A percentile compares a stretch with the other conserved stretches of the same genome.
Evolutionary conservation across 768 basidiomycete species (phyloP).

Genomic region (Strobilomyces dryophilus): DNA sequence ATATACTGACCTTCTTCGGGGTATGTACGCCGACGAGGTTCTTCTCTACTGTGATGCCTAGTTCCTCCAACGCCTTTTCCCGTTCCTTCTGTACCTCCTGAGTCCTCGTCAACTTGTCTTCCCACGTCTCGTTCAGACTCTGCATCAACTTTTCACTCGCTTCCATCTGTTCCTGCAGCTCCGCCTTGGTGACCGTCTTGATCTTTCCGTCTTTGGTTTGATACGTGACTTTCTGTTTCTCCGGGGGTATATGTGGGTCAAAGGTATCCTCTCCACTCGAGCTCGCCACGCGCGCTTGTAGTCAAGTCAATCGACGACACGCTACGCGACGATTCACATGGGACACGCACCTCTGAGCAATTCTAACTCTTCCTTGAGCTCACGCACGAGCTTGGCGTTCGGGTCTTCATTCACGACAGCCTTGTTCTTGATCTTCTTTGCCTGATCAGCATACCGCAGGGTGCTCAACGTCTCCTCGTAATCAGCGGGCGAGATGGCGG

Average conservation of each 20-base stretch:
- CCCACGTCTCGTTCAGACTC: constrained; percentile 92
- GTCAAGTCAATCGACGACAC: constrained; percentile 6
- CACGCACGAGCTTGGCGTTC: constrained; percentile 96
- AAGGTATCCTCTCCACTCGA: constrained; percentile 68
- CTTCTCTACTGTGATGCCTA: constrained; percentile 98
- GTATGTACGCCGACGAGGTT: constrained; percentile 95
- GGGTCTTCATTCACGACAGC: constrained; percentile 99
- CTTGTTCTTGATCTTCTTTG: constrained; percentile 99
- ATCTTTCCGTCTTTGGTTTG: constrained; percentile 89
- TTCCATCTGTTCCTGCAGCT: constrained; percentile 96
- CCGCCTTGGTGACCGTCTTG: constrained; percentile 95
- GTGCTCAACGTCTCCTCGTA: constrained; percentile 98
- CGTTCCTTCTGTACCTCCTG: constrained; percentile 95
- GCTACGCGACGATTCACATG: background rate
- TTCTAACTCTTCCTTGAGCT: constrained; percentile 97
- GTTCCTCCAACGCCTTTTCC: constrained; percentile 94
- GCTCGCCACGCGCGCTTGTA: constrained; percentile 70
- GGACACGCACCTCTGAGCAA: constrained; percentile 67
- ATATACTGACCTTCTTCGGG: constrained; percentile 73
- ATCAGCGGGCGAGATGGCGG: constrained; percentile 97
- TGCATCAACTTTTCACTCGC: constrained; percentile 94
- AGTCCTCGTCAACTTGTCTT: constrained; percentile 87
- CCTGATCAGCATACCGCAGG: constrained; percentile 95
- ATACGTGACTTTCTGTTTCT: constrained; percentile 94
- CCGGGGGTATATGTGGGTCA: constrained; percentile 86